Percentiles rank a stretch among this genome's conserved stretches.
Evolutionary conservation across 768 basidiomycete genomes (phyloP).

Genomic region (Tulasnella calospora): DNA sequence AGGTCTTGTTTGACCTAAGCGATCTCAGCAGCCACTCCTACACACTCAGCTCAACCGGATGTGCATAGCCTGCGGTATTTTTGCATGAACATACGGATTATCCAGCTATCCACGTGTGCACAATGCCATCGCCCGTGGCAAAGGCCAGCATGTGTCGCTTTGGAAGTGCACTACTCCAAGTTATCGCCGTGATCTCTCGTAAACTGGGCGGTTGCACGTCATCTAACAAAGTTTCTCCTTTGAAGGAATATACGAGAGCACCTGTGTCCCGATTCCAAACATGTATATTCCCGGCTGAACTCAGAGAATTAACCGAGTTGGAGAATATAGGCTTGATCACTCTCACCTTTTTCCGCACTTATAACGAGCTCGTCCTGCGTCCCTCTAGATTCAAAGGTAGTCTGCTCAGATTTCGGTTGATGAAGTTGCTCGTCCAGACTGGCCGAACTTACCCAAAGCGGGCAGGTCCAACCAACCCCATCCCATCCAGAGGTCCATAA

Average conservation of each 20-base stretch:
- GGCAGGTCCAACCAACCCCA: conserved; percentile 74
- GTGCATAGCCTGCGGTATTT: neutral
- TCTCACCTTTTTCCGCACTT: conserved; percentile 59
- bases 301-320: too few relatives aligned
- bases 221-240: conserved; percentile 37
- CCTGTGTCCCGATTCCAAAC: conserved; percentile 84
- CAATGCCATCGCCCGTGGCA: conserved; percentile 68
- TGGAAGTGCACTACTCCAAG: conserved; percentile 66
- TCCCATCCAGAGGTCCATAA: conserved; percentile 47
- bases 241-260: conserved; percentile 59
- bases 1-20: too few relatives aligned
- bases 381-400: conserved; percentile 37
- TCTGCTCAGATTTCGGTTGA: neutral
- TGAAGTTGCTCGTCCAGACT: neutral
- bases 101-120: conserved; percentile 55
- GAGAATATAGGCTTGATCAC: neutral
- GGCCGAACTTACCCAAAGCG: conserved; percentile 53
- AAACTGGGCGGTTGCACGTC: conserved; percentile 40
- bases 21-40: too few relatives aligned
- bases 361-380: conserved; percentile 72
- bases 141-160: conserved; percentile 56
- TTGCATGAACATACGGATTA: neutral
- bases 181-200: conserved; percentile 65
- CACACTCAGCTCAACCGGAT: too few relatives aligned
- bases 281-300: conserved; percentile 66